These are phyloP conservation scores for Geotrichum europaeum DNA, from an alignment of 1,139 yeast species.

Conservation along the genomic window DNA sequence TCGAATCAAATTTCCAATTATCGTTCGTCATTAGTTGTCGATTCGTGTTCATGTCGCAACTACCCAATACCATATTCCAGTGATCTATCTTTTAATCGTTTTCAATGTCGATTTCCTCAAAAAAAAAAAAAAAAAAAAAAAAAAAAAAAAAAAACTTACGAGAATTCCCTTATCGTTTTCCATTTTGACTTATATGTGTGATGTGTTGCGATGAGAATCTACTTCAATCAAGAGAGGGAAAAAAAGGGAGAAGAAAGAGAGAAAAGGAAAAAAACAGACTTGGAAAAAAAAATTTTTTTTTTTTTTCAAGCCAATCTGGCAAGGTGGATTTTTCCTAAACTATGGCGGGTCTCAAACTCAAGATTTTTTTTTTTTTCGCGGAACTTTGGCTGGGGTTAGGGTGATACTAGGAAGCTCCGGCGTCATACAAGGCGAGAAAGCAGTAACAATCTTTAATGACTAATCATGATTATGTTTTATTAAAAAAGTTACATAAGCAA, in stretches of 20 bases:
- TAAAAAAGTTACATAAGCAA: neutral
- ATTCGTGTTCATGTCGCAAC: no score
- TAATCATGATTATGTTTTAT: neutral
- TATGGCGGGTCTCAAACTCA: neutral
- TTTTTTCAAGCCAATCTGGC: neutral
- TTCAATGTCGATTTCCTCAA: neutral
- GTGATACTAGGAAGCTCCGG: neutral
- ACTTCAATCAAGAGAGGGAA: neutral
- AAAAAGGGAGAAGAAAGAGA: neutral
- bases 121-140: neutral
- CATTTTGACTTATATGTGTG: slow-evolving; percentile 47
- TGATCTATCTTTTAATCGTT: neutral
- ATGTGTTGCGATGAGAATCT: neutral
- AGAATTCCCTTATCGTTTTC: slow-evolving; percentile 99
- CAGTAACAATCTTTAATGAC: neutral
- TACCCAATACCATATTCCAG: neutral
- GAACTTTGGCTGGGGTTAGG: neutral
- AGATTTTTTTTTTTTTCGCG: neutral
- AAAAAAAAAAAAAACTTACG: slow-evolving; percentile 52
- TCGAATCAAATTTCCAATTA: no score
- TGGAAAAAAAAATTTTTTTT: neutral
- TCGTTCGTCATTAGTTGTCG: no score
- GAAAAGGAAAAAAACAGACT: neutral
- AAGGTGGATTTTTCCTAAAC: neutral
- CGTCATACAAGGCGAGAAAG: neutral